phyloP scores from a whole-genome alignment of 148 eudicot genomes.

The Polygonum maritimum region DNA sequence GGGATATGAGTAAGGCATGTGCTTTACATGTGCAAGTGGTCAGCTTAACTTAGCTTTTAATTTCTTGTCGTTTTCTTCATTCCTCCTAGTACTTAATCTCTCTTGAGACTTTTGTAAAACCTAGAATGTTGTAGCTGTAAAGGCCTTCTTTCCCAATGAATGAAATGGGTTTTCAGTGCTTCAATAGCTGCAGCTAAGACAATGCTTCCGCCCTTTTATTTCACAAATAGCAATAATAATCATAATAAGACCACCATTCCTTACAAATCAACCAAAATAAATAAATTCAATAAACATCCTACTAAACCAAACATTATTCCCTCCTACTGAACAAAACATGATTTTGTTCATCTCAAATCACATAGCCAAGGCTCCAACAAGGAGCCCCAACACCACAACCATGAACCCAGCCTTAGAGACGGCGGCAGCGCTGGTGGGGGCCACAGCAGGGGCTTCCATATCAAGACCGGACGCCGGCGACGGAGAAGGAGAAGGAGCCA shows the following conservation, averaged over 20 bases:
- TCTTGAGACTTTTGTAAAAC: no score
- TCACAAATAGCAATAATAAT: not conserved
- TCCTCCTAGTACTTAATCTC: no score
- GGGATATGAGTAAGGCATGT: no score
- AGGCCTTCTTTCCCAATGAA: no score
- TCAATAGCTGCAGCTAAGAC: no score
- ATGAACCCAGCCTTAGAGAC: conserved; percentile 3
- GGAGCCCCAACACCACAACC: not conserved
- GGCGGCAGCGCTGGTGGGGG: conserved; percentile 41
- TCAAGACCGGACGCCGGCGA: conserved; percentile 26
- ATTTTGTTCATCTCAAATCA: not conserved
- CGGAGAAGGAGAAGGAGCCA: conserved; percentile 36
- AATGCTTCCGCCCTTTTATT: no score
- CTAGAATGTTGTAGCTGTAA: no score
- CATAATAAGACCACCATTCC: not conserved
- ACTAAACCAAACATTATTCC: not conserved
- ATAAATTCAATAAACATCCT: not conserved
- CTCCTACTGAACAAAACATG: no score
- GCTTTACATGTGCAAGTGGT: no score
- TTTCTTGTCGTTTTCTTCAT: no score
- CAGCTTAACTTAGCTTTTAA: no score
- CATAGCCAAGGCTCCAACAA: conserved; percentile 1
- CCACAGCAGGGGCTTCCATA: conserved; percentile 24
- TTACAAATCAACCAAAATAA: not conserved
- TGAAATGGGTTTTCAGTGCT: no score